Evolutionary conservation across 2,329 filamentous ascomycete species (phyloP).

Genomic region (Tetracladium maxilliforme): DNA sequence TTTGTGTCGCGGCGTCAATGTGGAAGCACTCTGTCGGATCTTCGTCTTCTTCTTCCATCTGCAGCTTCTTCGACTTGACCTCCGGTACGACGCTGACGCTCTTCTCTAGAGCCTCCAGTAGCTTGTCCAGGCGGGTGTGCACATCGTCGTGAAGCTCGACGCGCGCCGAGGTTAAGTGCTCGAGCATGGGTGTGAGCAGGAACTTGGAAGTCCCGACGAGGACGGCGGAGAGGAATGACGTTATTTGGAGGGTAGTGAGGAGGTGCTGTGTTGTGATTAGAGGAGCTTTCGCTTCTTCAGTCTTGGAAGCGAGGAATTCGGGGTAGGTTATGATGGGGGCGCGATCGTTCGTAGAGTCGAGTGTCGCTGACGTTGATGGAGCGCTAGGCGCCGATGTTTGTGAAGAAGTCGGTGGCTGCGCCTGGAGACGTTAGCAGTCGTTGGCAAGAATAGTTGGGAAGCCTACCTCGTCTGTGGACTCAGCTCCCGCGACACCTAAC

Average conservation of each 20-base stretch:
- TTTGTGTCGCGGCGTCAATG: conserved; percentile 69
- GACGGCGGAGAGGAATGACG: conserved; percentile 41
- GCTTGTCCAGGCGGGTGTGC: conserved; percentile 27
- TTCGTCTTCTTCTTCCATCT: conserved; percentile 29
- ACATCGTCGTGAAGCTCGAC: conserved; percentile 34
- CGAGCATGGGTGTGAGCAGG: conserved; percentile 47
- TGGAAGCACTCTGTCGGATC: conserved; percentile 71
- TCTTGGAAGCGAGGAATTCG: conserved; percentile 52
- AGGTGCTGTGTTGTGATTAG: conserved; percentile 46
- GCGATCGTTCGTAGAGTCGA: conserved; percentile 3
- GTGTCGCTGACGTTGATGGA: conserved; percentile 26
- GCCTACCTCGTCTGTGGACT: conserved; percentile 2
- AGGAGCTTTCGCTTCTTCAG: conserved; percentile 37
- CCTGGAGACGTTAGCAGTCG: conserved; percentile 2
- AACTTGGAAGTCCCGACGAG: conserved; percentile 60
- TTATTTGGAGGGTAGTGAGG: conserved; percentile 41
- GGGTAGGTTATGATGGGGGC: conserved; percentile 53
- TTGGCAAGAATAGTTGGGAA: conserved; percentile 2
- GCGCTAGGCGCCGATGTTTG: conserved; percentile 25
- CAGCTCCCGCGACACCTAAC: conserved; percentile 23
- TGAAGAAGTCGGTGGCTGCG: background rate
- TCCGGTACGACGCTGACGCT: conserved; percentile 48
- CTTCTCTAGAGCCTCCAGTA: conserved; percentile 35
- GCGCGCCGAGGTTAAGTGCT: conserved; percentile 30
- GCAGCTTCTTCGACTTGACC: conserved; percentile 21